phyloP scores from a whole-genome alignment of 2,329 filamentous ascomycete species.

The Penicillium sclerotigenum region DNA sequence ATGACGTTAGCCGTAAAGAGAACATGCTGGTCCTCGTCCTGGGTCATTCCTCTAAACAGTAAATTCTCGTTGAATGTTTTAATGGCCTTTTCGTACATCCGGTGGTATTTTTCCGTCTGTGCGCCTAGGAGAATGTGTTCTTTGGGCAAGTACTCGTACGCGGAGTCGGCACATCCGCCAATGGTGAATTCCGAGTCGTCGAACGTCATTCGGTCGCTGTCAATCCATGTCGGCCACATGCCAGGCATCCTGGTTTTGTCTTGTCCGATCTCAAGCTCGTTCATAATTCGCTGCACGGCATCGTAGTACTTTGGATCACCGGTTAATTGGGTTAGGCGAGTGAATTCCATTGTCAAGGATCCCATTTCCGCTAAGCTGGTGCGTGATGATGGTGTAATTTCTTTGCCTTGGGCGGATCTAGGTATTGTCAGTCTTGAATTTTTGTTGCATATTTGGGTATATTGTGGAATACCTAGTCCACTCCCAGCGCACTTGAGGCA shows the following conservation, averaged over 20 bases:
- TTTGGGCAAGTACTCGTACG: conserved; percentile 52
- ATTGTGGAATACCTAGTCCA: conserved; percentile 61
- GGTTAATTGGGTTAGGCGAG: conserved; percentile 79
- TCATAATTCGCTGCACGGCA: conserved; percentile 77
- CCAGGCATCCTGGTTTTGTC: conserved; percentile 67
- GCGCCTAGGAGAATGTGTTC: conserved; percentile 47
- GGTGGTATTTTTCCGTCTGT: conserved; percentile 40
- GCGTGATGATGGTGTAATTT: conserved; percentile 53
- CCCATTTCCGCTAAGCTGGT: conserved; percentile 70
- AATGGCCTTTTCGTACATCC: conserved; percentile 44
- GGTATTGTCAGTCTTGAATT: conserved; percentile 39
- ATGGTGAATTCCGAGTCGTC: conserved; percentile 39
- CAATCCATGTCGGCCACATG: conserved; percentile 73
- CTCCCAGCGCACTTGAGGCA: conserved; percentile 77
- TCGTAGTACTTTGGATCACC: conserved; percentile 81
- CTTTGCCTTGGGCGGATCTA: conserved; percentile 31
- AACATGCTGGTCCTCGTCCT: conserved; percentile 37
- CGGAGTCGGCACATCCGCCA: conserved; percentile 48
- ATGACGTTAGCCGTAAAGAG: conserved; percentile 39
- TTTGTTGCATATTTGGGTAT: neutral
- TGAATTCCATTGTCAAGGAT: conserved; percentile 86
- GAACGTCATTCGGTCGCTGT: conserved; percentile 47
- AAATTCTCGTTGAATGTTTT: conserved; percentile 40
- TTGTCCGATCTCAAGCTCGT: conserved; percentile 73
- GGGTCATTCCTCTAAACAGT: conserved; percentile 46